Percentiles rank a stretch among this genome's conserved stretches.
These are phyloP conservation scores for Cardiospermum halicacabum DNA, from an alignment of 345 rosid species.

Conservation along the genomic window DNA sequence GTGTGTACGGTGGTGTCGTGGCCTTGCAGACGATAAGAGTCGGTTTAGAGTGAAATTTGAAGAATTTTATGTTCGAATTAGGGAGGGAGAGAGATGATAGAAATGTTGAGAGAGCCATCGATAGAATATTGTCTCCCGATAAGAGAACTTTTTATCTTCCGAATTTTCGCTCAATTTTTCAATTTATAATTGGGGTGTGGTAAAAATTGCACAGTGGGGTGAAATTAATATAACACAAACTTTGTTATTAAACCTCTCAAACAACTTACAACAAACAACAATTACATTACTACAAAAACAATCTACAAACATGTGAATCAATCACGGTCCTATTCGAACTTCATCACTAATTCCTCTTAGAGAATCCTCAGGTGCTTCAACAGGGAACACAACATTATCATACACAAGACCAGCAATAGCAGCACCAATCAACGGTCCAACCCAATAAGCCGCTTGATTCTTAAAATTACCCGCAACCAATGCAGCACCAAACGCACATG, in stretches of 20 bases:
- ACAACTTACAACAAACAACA: too few species aligned
- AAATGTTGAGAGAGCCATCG: conserved; percentile 64
- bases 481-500: conserved; percentile 76
- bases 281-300: neutral
- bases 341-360: conserved; percentile 30
- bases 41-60: conserved; percentile 25
- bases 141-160: too few species aligned
- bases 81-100: conserved; percentile 39
- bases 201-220: too few species aligned
- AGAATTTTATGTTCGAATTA: conserved; percentile 25
- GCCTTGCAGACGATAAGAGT: conserved; percentile 36
- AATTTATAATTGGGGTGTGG: too few species aligned
- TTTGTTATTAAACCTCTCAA: too few species aligned
- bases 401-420: conserved; percentile 65
- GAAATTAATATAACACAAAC: too few species aligned
- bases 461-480: conserved; percentile 59
- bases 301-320: too few species aligned
- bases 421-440: conserved; percentile 83
- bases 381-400: conserved; percentile 52
- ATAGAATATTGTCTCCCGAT: neutral
- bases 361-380: conserved; percentile 24
- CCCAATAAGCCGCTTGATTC: conserved; percentile 93
- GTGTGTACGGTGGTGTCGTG: conserved; percentile 24
- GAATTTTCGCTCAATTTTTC: too few species aligned
- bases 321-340: neutral